phyloP scores from a whole-genome alignment of 2,329 filamentous ascomycete species.

The Diaporthe sp. region DNA sequence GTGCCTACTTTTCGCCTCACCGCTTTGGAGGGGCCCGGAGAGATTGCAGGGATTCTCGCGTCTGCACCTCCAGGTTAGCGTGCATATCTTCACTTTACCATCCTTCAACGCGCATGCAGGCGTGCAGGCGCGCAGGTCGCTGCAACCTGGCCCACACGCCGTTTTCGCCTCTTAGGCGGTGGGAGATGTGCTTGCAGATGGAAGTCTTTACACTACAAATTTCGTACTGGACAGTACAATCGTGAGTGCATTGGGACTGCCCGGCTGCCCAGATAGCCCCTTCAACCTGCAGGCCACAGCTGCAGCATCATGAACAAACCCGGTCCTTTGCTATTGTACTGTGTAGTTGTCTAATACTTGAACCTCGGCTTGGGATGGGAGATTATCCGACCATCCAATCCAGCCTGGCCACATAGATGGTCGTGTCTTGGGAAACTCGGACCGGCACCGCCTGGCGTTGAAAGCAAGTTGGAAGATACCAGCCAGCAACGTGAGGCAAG shows the following conservation, averaged over 20 bases:
- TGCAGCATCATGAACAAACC: background rate
- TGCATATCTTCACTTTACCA: constrained; percentile 15
- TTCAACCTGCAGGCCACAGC: constrained; percentile 15
- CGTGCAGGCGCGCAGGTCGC: background rate
- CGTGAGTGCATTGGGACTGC: background rate
- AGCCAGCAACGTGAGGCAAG: background rate
- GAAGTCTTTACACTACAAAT: background rate
- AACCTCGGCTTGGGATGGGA: background rate
- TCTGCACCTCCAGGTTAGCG: constrained; percentile 4
- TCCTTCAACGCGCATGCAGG: constrained; percentile 11
- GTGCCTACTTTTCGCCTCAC: background rate
- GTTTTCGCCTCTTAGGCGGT: constrained; percentile 24
- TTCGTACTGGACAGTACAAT: background rate
- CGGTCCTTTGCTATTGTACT: background rate
- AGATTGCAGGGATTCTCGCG: constrained; percentile 24
- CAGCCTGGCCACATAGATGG: background rate
- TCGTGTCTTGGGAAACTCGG: background rate
- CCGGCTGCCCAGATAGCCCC: background rate
- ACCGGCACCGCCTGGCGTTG: background rate
- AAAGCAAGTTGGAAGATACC: background rate
- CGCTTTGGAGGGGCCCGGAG: constrained; percentile 13
- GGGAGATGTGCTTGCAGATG: background rate
- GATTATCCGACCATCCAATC: background rate
- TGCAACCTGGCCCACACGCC: background rate
- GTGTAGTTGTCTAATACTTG: background rate